A percentile compares a stretch with the other conserved stretches of the same genome.
These are phyloP conservation scores for Trypanosoma scelopori DNA, from an alignment of 208 protist genomes.

Conservation along the genomic window DNA sequence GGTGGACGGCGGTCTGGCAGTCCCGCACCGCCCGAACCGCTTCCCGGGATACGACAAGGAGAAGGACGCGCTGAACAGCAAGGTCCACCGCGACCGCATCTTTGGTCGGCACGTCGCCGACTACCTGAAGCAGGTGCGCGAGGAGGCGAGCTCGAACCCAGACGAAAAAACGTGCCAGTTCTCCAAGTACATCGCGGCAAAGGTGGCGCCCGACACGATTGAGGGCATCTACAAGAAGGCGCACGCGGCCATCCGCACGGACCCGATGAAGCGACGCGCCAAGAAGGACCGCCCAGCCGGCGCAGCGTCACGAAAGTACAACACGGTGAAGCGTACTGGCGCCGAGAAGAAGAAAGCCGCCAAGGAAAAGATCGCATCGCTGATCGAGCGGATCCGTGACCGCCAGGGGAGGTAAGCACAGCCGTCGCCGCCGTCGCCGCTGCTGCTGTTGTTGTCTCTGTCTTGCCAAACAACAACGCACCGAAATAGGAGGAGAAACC, in stretches of 20 bases:
- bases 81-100: constrained; percentile 95
- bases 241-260: constrained; percentile 93
- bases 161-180: constrained; percentile 95
- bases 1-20: constrained; percentile 96
- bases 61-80: constrained; percentile 87
- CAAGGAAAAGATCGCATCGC: constrained; percentile 64
- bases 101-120: constrained; percentile 97
- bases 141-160: constrained; percentile 88
- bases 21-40: constrained; percentile 96
- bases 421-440: too few species aligned
- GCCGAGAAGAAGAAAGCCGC: constrained; percentile 57
- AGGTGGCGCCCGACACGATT: constrained; percentile 91
- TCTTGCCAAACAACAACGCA: constrained; percentile 7
- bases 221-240: constrained; percentile 95
- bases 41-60: constrained; percentile 96
- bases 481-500: not conserved
- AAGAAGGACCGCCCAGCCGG: constrained; percentile 63
- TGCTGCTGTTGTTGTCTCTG: constrained; percentile 3
- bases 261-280: constrained; percentile 81
- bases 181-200: constrained; percentile 93
- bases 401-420: constrained; percentile 12
- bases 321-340: constrained; percentile 49
- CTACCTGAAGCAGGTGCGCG: constrained; percentile 97
- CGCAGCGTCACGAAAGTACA: constrained; percentile 42
- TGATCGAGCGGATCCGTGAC: constrained; percentile 54